phyloP scores from a whole-genome alignment of 495 filamentous ascomycete genomes.

The Penicillium diatomitis region DNA sequence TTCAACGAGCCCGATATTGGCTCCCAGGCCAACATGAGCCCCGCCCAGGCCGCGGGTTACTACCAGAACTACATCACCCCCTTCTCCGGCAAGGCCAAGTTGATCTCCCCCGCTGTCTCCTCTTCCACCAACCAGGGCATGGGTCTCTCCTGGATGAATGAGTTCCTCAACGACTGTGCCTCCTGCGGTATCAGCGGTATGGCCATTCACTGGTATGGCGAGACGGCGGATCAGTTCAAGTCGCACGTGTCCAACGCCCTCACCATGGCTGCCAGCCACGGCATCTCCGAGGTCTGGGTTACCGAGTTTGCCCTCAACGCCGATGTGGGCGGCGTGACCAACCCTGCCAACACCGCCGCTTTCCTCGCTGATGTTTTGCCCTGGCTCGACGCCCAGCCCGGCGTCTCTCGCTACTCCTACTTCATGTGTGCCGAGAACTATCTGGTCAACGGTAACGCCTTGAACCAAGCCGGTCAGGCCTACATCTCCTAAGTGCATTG shows the following conservation, averaged over 20 bases:
- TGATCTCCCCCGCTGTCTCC: slow-evolving; percentile 70
- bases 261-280: slow-evolving; percentile 30
- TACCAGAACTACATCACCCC: slow-evolving; percentile 64
- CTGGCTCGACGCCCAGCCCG: slow-evolving; percentile 56
- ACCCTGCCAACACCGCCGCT: slow-evolving; percentile 31
- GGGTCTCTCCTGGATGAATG: slow-evolving; percentile 54
- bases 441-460: slow-evolving; percentile 15
- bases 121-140: slow-evolving; percentile 44
- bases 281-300: slow-evolving; percentile 59
- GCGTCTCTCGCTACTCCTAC: slow-evolving; percentile 68
- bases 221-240: slow-evolving; percentile 44
- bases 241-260: slow-evolving; percentile 46
- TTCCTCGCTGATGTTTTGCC: slow-evolving; percentile 51
- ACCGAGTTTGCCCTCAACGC: slow-evolving; percentile 59
- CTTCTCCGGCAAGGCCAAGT: slow-evolving; percentile 51
- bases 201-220: slow-evolving; percentile 63
- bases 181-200: slow-evolving; percentile 57
- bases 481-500: slow-evolving; percentile 13
- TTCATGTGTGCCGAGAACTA: slow-evolving; percentile 53
- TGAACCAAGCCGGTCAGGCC: slow-evolving; percentile 18
- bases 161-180: slow-evolving; percentile 51
- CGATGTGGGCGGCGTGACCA: slow-evolving; percentile 33
- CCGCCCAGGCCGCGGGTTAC: slow-evolving; percentile 46
- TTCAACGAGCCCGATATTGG: slow-evolving; percentile 84
- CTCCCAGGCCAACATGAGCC: slow-evolving; percentile 56